Evolutionary conservation across 2,329 filamentous ascomycete genomes (phyloP), one percentile per base, ranked within the genome.

Genomic region (Paraphaeosphaeria sporulosa): DNA sequence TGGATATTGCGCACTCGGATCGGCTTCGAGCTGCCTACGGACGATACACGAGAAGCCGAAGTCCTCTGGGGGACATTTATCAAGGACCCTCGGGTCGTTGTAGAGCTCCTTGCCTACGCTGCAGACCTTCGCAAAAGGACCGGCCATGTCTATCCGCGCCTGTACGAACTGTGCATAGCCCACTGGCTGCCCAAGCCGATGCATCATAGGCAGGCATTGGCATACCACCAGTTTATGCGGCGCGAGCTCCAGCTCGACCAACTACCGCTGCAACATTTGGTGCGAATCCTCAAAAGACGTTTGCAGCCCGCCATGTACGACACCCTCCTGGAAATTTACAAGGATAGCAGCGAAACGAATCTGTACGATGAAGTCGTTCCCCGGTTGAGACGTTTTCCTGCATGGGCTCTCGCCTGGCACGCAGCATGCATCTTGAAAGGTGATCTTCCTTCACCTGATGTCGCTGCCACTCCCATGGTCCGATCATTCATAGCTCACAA

Each of bases 31-130:
- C 62, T 85, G 12, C 82, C 83, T 15, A 74, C 68, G 2, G 62
- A 66, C 13, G 78, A 79, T 19, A 71, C 67, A 17, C 55, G 61
- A n/a, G 64, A 79, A 4, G 80, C 82, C 19, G 71, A 78, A 9
- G 71, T 70, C 13, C 61, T 86, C 7, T 86, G 84, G 84, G 69
- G 70, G 0, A 78, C 74, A 0, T 80, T 85, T 50, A 63, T 85
- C 48, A 73, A 76, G 53, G 60, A 80, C 38, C 58, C 64, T 9
- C 43, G 66, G 7, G 64, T 82, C 2, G 66, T 83, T 2, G 40
- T 71, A 6, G 67, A 76, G 12, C 63, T 84, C 10, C 69, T 80
- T 13, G 61, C 72, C 0, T 79, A 85, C 66, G 81, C 79, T 8
- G 64, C 78, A 32, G 66, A 78, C 2, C 58, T 86, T 13, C 76